A percentile compares a stretch with the other conserved stretches of the same genome.
Conservation (phyloP, 345 rosid species). For the Populus deltoides region DNA sequence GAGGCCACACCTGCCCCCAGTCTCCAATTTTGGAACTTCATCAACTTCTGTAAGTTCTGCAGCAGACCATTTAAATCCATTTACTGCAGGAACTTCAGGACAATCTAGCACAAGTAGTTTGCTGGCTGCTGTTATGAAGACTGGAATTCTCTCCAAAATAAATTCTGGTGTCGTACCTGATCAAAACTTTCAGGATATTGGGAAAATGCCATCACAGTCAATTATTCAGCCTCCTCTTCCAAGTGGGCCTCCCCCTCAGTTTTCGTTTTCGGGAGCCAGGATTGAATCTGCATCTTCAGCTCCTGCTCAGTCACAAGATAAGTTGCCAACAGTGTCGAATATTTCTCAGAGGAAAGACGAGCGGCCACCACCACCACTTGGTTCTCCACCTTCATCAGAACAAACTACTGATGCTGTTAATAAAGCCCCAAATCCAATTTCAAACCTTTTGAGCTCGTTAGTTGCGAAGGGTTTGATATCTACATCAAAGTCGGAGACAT, state of each 20-base stretch:
- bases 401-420: constrained; percentile 40
- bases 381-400: constrained; percentile 34
- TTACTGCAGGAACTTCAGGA: constrained; percentile 39
- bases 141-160: constrained; percentile 59
- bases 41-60: constrained; percentile 31
- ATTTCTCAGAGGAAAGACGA: constrained; percentile 40
- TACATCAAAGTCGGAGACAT: constrained; percentile 53
- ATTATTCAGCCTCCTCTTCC: constrained; percentile 36
- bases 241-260: constrained; percentile 29
- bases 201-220: constrained; percentile 32
- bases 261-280: constrained; percentile 35
- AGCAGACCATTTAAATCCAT: constrained; percentile 32
- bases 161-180: constrained; percentile 31
- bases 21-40: constrained; percentile 36
- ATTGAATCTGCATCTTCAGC: constrained; percentile 32
- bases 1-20: constrained; percentile 32
- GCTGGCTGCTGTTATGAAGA: constrained; percentile 70
- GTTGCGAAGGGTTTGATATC: constrained; percentile 90
- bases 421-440: constrained; percentile 60
- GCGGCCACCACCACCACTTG: constrained; percentile 42
- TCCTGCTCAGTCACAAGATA: constrained; percentile 32
- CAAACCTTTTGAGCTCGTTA: constrained; percentile 82
- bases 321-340: constrained; percentile 17
- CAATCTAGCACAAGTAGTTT: constrained; percentile 58
- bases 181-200: constrained; percentile 28